Percentiles rank a stretch among this genome's conserved stretches.
These are phyloP conservation scores for Plasmodium berghei DNA, from an alignment of 169 alveolate genomes.

Conservation along the genomic window DNA sequence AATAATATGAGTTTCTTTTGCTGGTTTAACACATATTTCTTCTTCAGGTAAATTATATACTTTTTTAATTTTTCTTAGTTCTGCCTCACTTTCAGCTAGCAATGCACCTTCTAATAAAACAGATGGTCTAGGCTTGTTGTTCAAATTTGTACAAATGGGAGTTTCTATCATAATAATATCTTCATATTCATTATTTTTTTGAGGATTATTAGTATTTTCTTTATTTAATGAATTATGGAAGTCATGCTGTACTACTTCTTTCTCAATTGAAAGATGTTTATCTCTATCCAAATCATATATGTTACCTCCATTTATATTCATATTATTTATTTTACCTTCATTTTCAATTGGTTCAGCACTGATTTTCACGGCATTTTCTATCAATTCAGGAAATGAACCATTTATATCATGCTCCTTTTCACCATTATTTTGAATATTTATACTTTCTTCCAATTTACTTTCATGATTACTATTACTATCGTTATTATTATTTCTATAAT, in stretches of 20 bases:
- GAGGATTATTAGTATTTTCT: not conserved
- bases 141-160: slow-evolving; percentile 53
- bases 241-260: slow-evolving; percentile 34
- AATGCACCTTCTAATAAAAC: slow-evolving; percentile 53
- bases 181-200: not conserved
- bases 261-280: slow-evolving; percentile 4
- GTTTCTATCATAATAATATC: slow-evolving; percentile 29
- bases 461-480: not conserved
- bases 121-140: slow-evolving; percentile 56
- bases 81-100: slow-evolving; percentile 69
- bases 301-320: too few species aligned
- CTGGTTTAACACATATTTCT: slow-evolving; percentile 57
- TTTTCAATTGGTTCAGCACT: too few species aligned
- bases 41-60: slow-evolving; percentile 47
- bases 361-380: not conserved
- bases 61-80: slow-evolving; percentile 36
- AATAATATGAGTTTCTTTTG: slow-evolving; percentile 27
- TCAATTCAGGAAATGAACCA: not conserved
- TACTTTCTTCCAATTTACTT: slow-evolving; percentile 6
- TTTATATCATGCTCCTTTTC: not conserved
- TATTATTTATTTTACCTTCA: too few species aligned
- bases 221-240: not conserved
- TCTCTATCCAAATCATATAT: too few species aligned
- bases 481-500: too few species aligned
- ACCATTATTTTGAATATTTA: not conserved